Percentiles rank a stretch among this genome's conserved stretches.
phyloP scores from a whole-genome alignment of 2,329 filamentous ascomycete genomes.

The Dactylellina sp. region DNA sequence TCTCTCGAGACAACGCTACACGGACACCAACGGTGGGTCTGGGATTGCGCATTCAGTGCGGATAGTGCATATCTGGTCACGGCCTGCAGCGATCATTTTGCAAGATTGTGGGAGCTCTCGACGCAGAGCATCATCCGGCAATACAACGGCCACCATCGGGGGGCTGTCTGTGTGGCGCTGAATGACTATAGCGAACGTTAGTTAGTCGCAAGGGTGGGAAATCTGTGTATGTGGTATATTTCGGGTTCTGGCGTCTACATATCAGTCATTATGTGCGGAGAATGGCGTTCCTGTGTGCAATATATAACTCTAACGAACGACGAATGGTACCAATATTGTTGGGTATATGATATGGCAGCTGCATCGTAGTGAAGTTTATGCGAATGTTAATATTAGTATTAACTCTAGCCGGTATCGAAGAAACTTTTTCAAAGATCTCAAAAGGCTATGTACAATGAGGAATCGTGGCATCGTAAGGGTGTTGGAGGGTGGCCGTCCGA shows the following conservation, averaged over 20 bases:
- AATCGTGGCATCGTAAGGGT: no score
- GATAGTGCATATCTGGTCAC: slow-evolving; percentile 94
- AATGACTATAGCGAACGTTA: slow-evolving; percentile 75
- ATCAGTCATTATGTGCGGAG: slow-evolving; percentile 9
- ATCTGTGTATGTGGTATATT: slow-evolving; percentile 10
- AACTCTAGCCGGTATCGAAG: no score
- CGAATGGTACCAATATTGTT: no score
- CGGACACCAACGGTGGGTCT: slow-evolving; percentile 94
- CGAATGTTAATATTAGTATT: no score
- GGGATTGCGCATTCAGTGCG: slow-evolving; percentile 95
- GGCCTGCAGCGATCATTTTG: slow-evolving; percentile 92
- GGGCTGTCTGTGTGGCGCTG: slow-evolving; percentile 89
- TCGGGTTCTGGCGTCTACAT: slow-evolving; percentile 12
- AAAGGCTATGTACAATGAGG: slow-evolving; percentile 1
- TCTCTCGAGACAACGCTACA: slow-evolving; percentile 87
- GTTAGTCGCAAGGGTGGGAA: slow-evolving; percentile 2
- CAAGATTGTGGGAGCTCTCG: slow-evolving; percentile 86
- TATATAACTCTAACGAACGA: no score
- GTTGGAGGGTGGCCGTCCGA: no score
- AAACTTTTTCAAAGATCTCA: no score
- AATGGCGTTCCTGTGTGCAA: slow-evolving; percentile 30
- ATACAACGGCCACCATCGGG: slow-evolving; percentile 93
- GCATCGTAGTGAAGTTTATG: no score
- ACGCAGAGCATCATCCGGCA: slow-evolving; percentile 91
- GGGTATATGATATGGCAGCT: no score